phyloP scores from a whole-genome alignment of 768 basidiomycete genomes.

The Agrocybe pediades region DNA sequence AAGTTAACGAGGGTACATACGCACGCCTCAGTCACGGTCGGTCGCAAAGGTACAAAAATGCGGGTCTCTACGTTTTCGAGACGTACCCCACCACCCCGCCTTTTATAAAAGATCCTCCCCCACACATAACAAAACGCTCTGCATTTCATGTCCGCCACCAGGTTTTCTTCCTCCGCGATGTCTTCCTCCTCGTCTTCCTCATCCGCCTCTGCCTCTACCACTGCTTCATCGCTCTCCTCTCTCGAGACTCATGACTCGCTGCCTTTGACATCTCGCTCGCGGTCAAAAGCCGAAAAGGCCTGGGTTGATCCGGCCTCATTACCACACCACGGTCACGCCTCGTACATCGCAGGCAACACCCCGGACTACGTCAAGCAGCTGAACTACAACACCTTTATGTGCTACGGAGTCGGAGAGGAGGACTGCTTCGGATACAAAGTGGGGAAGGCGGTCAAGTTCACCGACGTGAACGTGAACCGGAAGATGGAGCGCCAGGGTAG shows the following conservation, averaged over 20 bases:
- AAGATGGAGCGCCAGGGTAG: conserved; percentile 49
- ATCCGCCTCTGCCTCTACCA: no score
- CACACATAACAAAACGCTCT: no score
- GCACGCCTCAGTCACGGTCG: conserved; percentile 15
- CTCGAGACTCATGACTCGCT: conserved; percentile 25
- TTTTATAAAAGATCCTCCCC: conserved; percentile 7
- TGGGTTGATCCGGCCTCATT: conserved; percentile 71
- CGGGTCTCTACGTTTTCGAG: conserved; percentile 4
- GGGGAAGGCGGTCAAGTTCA: conserved; percentile 60
- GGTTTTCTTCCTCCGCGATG: conserved; percentile 29
- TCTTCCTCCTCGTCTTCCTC: conserved; percentile 29
- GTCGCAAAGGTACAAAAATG: conserved; percentile 18
- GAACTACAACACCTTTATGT: conserved; percentile 64
- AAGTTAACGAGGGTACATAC: conserved; percentile 25
- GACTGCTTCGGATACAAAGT: conserved; percentile 64
- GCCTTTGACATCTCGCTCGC: conserved; percentile 24
- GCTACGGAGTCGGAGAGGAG: conserved; percentile 69
- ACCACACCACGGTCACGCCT: conserved; percentile 58
- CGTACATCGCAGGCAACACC: conserved; percentile 63
- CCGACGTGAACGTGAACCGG: conserved; percentile 55
- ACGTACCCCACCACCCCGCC: conserved; percentile 12
- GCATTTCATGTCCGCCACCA: conserved; percentile 31
- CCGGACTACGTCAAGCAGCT: conserved; percentile 66
- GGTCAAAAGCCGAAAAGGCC: conserved; percentile 27
- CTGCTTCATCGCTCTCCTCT: conserved; percentile 23